Conservation (phyloP, 2,329 filamentous ascomycete species). For the Aureobasidium vineae region DNA sequence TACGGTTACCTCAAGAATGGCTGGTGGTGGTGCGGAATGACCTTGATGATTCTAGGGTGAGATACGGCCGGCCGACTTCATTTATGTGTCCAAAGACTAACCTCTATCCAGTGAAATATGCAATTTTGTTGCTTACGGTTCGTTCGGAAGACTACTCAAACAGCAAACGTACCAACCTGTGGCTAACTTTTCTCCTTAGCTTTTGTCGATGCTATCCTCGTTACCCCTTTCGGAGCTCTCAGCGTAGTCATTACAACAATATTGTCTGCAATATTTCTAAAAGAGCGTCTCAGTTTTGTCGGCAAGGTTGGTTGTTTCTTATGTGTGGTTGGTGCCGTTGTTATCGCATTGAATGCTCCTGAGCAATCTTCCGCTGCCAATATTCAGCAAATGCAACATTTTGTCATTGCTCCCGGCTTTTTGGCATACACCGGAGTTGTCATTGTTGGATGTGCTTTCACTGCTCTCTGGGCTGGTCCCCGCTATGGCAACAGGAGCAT, state of each 20-base stretch:
- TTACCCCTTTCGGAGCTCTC: constrained; percentile 86
- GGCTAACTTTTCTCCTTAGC: not conserved
- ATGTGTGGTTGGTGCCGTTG: constrained; percentile 87
- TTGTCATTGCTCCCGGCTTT: constrained; percentile 83
- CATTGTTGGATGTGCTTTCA: constrained; percentile 67
- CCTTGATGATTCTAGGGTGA: constrained; percentile 82
- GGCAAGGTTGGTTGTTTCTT: constrained; percentile 95
- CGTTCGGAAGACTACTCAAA: not conserved
- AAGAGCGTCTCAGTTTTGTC: constrained; percentile 91
- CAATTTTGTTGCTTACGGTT: constrained; percentile 89
- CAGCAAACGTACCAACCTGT: not conserved
- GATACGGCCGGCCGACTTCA: not conserved
- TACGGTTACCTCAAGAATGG: constrained; percentile 95
- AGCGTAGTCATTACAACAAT: constrained; percentile 91
- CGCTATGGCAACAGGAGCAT: constrained; percentile 95
- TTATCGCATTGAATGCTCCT: constrained; percentile 94
- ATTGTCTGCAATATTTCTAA: constrained; percentile 89
- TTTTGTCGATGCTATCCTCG: constrained; percentile 83
- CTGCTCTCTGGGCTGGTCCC: constrained; percentile 78
- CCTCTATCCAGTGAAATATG: constrained; percentile 63
- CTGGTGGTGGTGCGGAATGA: constrained; percentile 97
- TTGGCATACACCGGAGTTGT: constrained; percentile 80
- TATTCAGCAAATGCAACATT: constrained; percentile 90
- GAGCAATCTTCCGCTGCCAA: constrained; percentile 76
- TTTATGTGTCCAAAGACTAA: not conserved